Evolutionary conservation across 306 rosid species (phyloP).

Genomic region (Fragaria ananassa): DNA sequence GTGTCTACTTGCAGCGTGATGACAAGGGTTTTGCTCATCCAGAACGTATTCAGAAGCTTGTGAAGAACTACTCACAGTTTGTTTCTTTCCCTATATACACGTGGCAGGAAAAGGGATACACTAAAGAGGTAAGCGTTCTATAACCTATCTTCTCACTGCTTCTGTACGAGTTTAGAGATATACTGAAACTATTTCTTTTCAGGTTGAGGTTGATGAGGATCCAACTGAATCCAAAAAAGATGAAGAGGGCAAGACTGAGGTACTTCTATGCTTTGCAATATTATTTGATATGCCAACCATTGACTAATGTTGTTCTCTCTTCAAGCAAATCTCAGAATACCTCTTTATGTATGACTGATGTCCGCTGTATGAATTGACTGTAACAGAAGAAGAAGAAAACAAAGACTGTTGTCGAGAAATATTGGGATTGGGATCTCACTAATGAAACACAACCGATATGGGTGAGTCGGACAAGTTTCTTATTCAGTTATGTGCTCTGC

Average conservation of each 20-base stretch:
- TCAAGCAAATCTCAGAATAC: neutral
- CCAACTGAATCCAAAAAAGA: conserved; percentile 65
- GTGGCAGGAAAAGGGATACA: conserved; percentile 92
- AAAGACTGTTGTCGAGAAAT: conserved; percentile 81
- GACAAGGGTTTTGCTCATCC: conserved; percentile 92
- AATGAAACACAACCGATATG: conserved; percentile 96
- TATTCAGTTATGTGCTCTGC: conserved; percentile 3
- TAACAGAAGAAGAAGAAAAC: conserved; percentile 87
- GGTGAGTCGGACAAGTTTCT: conserved; percentile 47
- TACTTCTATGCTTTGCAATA: conserved; percentile 22
- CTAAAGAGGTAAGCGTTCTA: conserved; percentile 62
- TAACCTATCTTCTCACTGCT: conserved; percentile 6
- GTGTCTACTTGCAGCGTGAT: conserved; percentile 51
- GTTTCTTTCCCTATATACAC: conserved; percentile 92
- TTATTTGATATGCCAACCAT: neutral
- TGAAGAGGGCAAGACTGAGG: conserved; percentile 73
- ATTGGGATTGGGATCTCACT: conserved; percentile 97
- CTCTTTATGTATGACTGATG: neutral
- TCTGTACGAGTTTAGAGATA: neutral
- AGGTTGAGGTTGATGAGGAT: conserved; percentile 94
- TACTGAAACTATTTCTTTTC: conserved; percentile 16
- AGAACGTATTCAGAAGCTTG: conserved; percentile 80
- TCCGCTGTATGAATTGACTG: conserved; percentile 21
- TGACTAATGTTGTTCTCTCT: neutral
- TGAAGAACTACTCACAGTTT: conserved; percentile 88